These are phyloP conservation scores for Neoarthrinium moseri DNA, from an alignment of 2,329 filamentous ascomycete species.

Conservation along the genomic window DNA sequence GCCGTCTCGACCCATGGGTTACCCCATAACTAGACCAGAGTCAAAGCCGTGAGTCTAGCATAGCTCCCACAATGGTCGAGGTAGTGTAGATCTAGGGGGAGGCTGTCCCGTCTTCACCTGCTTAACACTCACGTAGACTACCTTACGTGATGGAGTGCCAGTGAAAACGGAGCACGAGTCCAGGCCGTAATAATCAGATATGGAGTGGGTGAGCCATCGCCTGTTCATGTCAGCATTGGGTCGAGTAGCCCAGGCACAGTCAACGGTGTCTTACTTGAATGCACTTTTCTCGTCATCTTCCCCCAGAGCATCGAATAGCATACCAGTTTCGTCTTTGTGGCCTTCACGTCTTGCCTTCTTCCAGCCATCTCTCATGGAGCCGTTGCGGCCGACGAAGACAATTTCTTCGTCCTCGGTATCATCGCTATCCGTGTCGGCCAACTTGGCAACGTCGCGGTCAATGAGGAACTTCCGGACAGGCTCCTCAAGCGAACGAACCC, in stretches of 20 bases:
- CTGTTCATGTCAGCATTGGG: slow-evolving; percentile 39
- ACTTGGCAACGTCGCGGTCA: slow-evolving; percentile 42
- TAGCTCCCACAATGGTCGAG: slow-evolving; percentile 63
- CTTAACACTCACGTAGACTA: slow-evolving; percentile 80
- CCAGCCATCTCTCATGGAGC: slow-evolving; percentile 54
- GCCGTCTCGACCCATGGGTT: too few species aligned
- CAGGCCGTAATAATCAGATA: slow-evolving; percentile 89
- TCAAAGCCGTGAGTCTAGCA: slow-evolving; percentile 34
- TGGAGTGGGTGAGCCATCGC: slow-evolving; percentile 89
- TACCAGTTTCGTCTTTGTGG: slow-evolving; percentile 53
- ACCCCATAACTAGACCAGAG: too few species aligned
- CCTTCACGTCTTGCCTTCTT: slow-evolving; percentile 54
- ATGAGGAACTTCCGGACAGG: slow-evolving; percentile 77
- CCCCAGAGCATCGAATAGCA: slow-evolving; percentile 79
- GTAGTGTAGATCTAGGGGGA: slow-evolving; percentile 39
- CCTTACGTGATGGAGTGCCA: slow-evolving; percentile 67
- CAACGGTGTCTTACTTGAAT: slow-evolving; percentile 66
- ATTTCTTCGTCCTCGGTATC: slow-evolving; percentile 60
- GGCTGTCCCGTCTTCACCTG: slow-evolving; percentile 33
- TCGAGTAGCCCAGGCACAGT: slow-evolving; percentile 15
- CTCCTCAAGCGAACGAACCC: slow-evolving; percentile 82
- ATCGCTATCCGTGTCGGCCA: slow-evolving; percentile 28
- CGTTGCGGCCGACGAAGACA: slow-evolving; percentile 77
- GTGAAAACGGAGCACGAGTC: slow-evolving; percentile 78
- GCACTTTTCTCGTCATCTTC: slow-evolving; percentile 69